Evolutionary conservation across 1,284 basidiomycete species (phyloP).

Genomic region (Malassezia equina): DNA sequence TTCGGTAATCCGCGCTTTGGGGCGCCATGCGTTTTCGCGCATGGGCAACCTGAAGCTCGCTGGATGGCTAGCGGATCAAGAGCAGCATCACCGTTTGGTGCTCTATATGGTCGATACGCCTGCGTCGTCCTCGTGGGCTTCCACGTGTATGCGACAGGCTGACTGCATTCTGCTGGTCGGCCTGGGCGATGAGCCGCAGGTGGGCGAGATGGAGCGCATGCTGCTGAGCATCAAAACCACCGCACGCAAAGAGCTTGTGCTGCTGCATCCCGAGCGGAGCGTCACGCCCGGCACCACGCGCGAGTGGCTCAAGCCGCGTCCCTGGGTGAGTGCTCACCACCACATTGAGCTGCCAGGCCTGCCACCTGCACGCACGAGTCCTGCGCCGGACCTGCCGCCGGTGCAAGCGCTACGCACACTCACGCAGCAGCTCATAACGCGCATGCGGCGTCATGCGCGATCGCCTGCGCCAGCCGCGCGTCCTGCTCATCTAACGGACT

Average conservation of each 20-base stretch:
- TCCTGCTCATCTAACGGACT: constrained; percentile 75
- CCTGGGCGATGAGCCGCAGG: constrained; percentile 63
- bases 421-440: constrained; percentile 77
- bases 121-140: constrained; percentile 43
- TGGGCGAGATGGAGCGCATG: constrained; percentile 86
- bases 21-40: constrained; percentile 43
- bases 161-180: constrained; percentile 93
- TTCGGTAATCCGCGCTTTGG: constrained; percentile 44
- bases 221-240: constrained; percentile 84
- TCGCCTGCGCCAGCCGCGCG: constrained; percentile 50
- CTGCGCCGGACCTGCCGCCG: constrained; percentile 65
- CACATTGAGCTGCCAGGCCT: constrained; percentile 70
- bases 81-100: constrained; percentile 43
- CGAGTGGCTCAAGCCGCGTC: constrained; percentile 90
- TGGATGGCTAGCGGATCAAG: constrained; percentile 44
- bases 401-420: constrained; percentile 66
- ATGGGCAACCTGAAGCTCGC: constrained; percentile 48
- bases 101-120: constrained; percentile 46
- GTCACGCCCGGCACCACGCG: constrained; percentile 84
- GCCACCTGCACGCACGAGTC: constrained; percentile 4
- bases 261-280: constrained; percentile 82
- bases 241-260: constrained; percentile 86
- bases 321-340: constrained; percentile 86
- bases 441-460: constrained; percentile 58
- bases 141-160: constrained; percentile 56